phyloP scores from a whole-genome alignment of 768 basidiomycete species.

The Plicaturopsis crispa region DNA sequence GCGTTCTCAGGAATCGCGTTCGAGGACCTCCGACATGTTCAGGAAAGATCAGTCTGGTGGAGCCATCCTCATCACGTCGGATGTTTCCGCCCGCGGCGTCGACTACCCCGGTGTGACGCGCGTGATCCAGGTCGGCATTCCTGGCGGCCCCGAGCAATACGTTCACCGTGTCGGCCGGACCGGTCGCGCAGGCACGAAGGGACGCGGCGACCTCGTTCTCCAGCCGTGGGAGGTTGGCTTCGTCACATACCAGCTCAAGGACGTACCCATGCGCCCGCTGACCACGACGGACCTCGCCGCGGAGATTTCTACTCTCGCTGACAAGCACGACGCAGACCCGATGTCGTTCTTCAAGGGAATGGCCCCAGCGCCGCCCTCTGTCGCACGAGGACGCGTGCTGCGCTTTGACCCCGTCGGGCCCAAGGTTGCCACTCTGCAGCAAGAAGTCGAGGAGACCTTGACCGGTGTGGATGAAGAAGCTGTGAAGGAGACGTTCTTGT shows the following conservation, averaged over 20 bases:
- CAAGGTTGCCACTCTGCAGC: slow-evolving; percentile 8
- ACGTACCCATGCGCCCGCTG: slow-evolving; percentile 63
- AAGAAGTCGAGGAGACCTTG: slow-evolving; percentile 18
- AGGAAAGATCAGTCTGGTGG: slow-evolving; percentile 43
- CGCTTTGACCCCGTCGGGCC: slow-evolving; percentile 9
- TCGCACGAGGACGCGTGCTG: neutral
- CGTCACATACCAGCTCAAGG: slow-evolving; percentile 49
- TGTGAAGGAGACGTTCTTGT: slow-evolving; percentile 54
- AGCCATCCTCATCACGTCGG: slow-evolving; percentile 73
- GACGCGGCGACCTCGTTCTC: slow-evolving; percentile 75
- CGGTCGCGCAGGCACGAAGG: slow-evolving; percentile 54
- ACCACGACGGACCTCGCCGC: slow-evolving; percentile 36
- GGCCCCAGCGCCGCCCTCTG: neutral
- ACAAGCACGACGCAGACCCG: slow-evolving; percentile 38
- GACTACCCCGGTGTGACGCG: slow-evolving; percentile 87
- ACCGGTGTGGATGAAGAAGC: slow-evolving; percentile 36
- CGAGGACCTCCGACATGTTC: slow-evolving; percentile 52
- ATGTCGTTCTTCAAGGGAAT: slow-evolving; percentile 20
- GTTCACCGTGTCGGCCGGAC: slow-evolving; percentile 84
- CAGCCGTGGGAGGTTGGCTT: slow-evolving; percentile 75
- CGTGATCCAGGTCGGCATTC: slow-evolving; percentile 87
- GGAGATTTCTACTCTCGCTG: slow-evolving; percentile 39
- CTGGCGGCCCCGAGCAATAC: slow-evolving; percentile 62
- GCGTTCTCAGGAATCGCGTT: slow-evolving; percentile 51
- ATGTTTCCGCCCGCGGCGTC: slow-evolving; percentile 83